These are phyloP conservation scores for Irpex sp. DNA, from an alignment of 1,284 basidiomycete genomes.

Conservation along the genomic window DNA sequence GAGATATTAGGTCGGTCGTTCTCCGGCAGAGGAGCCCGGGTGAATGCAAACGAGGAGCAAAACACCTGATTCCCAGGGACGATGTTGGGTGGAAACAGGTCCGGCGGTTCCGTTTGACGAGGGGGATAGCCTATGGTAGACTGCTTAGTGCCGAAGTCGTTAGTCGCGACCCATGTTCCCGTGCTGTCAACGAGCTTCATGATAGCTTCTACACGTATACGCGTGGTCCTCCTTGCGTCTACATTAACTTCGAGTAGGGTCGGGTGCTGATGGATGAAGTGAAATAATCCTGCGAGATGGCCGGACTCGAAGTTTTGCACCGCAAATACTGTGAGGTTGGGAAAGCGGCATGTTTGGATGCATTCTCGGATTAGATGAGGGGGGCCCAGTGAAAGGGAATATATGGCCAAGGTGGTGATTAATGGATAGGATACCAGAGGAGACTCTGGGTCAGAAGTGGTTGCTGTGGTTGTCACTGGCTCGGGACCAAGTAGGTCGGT, in stretches of 20 bases:
- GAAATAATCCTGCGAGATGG: background rate
- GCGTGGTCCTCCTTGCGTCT: background rate
- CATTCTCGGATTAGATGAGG: background rate
- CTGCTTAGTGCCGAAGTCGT: background rate
- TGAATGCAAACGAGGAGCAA: slow-evolving; percentile 12
- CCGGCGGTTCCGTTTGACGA: background rate
- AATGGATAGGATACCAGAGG: background rate
- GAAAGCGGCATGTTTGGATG: slow-evolving; percentile 1
- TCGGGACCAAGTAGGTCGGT: background rate
- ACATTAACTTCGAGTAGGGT: slow-evolving; percentile 10
- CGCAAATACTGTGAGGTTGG: slow-evolving; percentile 5
- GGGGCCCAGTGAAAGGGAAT: too few species aligned
- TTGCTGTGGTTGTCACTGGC: background rate
- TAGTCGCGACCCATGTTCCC: slow-evolving; percentile 1
- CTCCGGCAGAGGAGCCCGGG: slow-evolving; percentile 11
- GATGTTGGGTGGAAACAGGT: background rate
- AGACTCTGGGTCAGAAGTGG: background rate
- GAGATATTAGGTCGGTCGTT: background rate
- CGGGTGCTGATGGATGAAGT: slow-evolving; percentile 11
- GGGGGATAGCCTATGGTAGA: background rate
- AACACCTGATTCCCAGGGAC: background rate
- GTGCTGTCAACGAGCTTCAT: slow-evolving; percentile 12
- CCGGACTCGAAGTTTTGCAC: background rate
- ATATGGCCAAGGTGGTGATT: background rate
- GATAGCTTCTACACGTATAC: slow-evolving; percentile 3